Conservation (phyloP, 192 early-diverging fungal genomes). For the Podochytrium sp. region DNA sequence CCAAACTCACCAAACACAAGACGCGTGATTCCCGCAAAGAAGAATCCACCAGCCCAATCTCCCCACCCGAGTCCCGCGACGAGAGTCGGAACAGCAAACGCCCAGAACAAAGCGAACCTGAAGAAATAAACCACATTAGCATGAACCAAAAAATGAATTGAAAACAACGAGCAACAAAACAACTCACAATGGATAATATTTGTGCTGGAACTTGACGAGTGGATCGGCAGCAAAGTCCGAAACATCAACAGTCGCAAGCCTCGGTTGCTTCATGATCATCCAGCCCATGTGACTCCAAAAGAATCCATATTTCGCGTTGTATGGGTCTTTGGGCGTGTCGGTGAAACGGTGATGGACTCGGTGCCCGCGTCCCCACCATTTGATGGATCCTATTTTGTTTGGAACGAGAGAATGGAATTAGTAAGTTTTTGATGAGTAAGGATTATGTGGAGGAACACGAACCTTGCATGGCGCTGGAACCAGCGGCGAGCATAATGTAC, state of each 20-base stretch:
- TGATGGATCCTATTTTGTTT: constrained; percentile 56
- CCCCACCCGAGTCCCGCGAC: constrained; percentile 79
- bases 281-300: constrained; percentile 57
- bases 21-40: constrained; percentile 51
- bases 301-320: constrained; percentile 53
- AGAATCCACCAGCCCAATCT: constrained; percentile 60
- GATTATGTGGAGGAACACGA: no score
- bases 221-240: constrained; percentile 51
- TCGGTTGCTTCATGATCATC: constrained; percentile 48
- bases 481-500: constrained; percentile 38
- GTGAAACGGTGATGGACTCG: constrained; percentile 26
- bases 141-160: neutral
- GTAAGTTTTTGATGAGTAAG: no score
- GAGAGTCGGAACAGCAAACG: constrained; percentile 77
- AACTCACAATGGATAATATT: constrained; percentile 38
- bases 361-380: constrained; percentile 55
- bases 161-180: neutral
- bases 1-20: constrained; percentile 44
- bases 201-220: constrained; percentile 49
- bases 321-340: constrained; percentile 47
- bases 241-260: constrained; percentile 43
- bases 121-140: neutral
- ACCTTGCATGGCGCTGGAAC: constrained; percentile 50
- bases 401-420: no score
- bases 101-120: constrained; percentile 52